These are phyloP conservation scores for Liriodendron chinense DNA, from an alignment of 164 flowering plant genomes.

Conservation along the genomic window DNA sequence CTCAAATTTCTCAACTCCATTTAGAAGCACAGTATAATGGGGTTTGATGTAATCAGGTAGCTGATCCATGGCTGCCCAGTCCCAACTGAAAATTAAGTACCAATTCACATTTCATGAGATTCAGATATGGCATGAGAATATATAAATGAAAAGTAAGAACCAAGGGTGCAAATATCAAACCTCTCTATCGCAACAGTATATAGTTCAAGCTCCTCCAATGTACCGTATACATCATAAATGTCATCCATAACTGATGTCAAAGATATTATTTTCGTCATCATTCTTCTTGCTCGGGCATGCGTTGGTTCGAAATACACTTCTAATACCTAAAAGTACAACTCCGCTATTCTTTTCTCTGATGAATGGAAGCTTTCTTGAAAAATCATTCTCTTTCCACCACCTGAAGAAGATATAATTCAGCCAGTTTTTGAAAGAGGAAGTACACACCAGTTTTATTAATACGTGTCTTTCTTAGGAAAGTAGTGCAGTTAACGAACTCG, in stretches of 20 bases:
- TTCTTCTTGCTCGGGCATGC: not conserved
- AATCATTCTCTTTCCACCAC: constrained; percentile 11
- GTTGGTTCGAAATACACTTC: not conserved
- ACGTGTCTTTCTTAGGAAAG: too few species aligned
- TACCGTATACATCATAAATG: constrained; percentile 9
- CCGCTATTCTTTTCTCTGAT: constrained; percentile 9
- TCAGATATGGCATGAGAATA: not conserved
- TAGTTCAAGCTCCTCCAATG: constrained; percentile 8
- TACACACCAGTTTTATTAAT: too few species aligned
- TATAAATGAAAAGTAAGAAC: not conserved
- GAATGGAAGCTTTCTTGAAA: constrained; percentile 12
- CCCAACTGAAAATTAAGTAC: not conserved
- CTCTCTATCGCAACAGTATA: constrained; percentile 4
- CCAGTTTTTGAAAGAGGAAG: not conserved
- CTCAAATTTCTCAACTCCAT: not conserved
- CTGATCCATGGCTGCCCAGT: not conserved
- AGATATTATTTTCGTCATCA: not conserved
- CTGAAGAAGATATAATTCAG: not conserved
- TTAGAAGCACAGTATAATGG: not conserved
- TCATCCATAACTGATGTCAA: constrained; percentile 11
- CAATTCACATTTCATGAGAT: not conserved
- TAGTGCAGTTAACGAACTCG: too few species aligned
- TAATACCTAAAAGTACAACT: constrained; percentile 9
- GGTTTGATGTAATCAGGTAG: constrained; percentile 5
- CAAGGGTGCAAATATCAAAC: not conserved